These are phyloP conservation scores for Arthrobotrys megalospora DNA, from an alignment of 2,329 filamentous ascomycete species.

Conservation along the genomic window DNA sequence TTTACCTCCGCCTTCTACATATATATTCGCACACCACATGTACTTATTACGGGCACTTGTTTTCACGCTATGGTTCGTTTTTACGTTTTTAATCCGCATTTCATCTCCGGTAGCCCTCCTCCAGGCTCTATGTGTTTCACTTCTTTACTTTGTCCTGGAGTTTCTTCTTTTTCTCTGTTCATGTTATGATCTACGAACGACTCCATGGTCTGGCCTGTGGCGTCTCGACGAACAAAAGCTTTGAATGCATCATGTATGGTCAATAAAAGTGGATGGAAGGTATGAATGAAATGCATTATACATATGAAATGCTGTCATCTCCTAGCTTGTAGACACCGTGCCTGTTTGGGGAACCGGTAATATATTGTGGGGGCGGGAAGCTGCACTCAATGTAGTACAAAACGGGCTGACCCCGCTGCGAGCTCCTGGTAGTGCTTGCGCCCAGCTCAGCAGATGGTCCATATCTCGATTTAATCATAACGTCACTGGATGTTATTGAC, in stretches of 20 bases:
- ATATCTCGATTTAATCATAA: neutral
- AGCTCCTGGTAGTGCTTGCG: neutral
- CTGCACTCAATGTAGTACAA: conserved; percentile 4
- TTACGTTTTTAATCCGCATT: conserved; percentile 57
- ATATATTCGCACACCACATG: conserved; percentile 21
- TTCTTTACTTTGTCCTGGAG: conserved; percentile 48
- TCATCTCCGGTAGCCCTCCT: conserved; percentile 36
- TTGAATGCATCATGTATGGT: conserved; percentile 50
- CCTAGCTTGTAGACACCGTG: too few species aligned
- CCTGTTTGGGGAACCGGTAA: neutral
- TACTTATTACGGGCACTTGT: conserved; percentile 33
- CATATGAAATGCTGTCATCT: neutral
- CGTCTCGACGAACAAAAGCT: conserved; percentile 47
- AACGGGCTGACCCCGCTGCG: neutral
- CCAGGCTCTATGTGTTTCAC: conserved; percentile 30
- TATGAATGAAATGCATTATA: conserved; percentile 45
- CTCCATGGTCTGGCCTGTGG: conserved; percentile 33
- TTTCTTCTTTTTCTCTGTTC: conserved; percentile 38
- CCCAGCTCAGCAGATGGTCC: neutral
- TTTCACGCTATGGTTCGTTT: conserved; percentile 28
- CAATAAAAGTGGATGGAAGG: conserved; percentile 41
- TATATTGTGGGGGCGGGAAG: conserved; percentile 13
- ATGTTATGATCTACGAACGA: conserved; percentile 43
- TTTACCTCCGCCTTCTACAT: neutral
- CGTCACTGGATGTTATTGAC: neutral